Conservation (phyloP, 2,329 filamentous ascomycete species). For the Cytospora schulzeri region DNA sequence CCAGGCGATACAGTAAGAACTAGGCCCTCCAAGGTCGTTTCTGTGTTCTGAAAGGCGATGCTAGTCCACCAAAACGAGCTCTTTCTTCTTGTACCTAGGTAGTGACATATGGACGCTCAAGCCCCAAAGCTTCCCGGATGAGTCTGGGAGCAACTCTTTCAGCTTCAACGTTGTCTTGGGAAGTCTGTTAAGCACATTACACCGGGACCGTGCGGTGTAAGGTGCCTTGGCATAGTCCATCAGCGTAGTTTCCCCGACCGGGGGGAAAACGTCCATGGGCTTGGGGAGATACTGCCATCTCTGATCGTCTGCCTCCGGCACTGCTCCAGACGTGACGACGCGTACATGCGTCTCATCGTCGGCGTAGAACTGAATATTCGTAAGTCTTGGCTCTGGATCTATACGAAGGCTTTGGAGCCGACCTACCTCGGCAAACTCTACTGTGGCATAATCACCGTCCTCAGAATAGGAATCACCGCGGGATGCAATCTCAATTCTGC, state of each 20-base stretch:
- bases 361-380: not conserved
- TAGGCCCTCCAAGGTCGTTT: too few species aligned
- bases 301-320: not conserved
- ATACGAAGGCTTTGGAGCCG: not conserved
- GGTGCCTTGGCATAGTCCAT: not conserved
- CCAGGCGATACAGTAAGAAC: too few species aligned
- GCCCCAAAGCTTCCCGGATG: not conserved
- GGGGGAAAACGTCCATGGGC: not conserved
- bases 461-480: too few species aligned
- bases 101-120: not conserved
- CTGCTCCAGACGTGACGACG: not conserved
- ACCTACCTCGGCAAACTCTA: not conserved
- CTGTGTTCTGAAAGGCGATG: too few species aligned
- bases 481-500: too few species aligned
- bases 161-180: not conserved
- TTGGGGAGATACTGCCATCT: not conserved
- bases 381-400: not conserved
- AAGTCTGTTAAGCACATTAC: not conserved
- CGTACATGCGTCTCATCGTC: not conserved
- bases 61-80: too few species aligned
- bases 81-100: too few species aligned
- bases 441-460: too few species aligned
- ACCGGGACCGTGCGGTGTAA: rapidly evolving
- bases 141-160: not conserved
- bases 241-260: not conserved